These are phyloP conservation scores for Trichoderma gamsii DNA, from an alignment of 495 filamentous ascomycete species.

Conservation along the genomic window DNA sequence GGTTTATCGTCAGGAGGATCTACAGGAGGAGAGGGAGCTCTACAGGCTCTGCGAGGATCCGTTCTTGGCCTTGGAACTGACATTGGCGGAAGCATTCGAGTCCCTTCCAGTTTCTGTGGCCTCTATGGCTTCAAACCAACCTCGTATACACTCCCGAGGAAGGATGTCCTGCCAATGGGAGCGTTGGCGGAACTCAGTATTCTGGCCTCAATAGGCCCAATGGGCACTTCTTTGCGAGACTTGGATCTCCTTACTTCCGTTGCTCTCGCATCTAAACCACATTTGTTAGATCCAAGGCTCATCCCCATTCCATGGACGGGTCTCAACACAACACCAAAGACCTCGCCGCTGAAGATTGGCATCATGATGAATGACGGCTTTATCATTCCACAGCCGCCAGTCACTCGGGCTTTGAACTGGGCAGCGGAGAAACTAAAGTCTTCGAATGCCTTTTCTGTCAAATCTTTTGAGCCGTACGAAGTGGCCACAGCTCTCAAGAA, in stretches of 20 bases:
- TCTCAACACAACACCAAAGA: constrained; percentile 22
- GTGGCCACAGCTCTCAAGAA: constrained; percentile 38
- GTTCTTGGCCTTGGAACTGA: constrained; percentile 56
- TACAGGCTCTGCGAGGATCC: constrained; percentile 40
- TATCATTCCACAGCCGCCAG: constrained; percentile 67
- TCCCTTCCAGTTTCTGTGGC: constrained; percentile 54
- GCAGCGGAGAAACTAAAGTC: constrained; percentile 45
- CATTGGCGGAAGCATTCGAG: constrained; percentile 61
- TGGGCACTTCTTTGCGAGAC: constrained; percentile 24
- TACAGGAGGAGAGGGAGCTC: constrained; percentile 55
- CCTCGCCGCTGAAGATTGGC: constrained; percentile 52
- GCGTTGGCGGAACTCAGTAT: constrained; percentile 28
- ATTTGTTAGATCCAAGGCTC: constrained; percentile 23
- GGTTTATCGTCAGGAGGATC: constrained; percentile 55
- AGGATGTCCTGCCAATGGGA: constrained; percentile 41
- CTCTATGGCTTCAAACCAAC: constrained; percentile 57
- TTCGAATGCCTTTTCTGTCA: constrained; percentile 41
- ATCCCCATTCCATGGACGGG: constrained; percentile 44
- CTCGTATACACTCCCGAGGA: constrained; percentile 45
- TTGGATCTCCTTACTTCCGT: constrained; percentile 35
- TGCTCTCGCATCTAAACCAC: constrained; percentile 23
- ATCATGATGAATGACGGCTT: constrained; percentile 66
- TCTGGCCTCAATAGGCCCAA: constrained; percentile 26
- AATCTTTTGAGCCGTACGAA: constrained; percentile 43
- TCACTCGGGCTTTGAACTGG: constrained; percentile 52